Evolutionary conservation across 495 filamentous ascomycete genomes (phyloP), one percentile per base, ranked within the genome.

Genomic region (Penicillium diatomitis): DNA sequence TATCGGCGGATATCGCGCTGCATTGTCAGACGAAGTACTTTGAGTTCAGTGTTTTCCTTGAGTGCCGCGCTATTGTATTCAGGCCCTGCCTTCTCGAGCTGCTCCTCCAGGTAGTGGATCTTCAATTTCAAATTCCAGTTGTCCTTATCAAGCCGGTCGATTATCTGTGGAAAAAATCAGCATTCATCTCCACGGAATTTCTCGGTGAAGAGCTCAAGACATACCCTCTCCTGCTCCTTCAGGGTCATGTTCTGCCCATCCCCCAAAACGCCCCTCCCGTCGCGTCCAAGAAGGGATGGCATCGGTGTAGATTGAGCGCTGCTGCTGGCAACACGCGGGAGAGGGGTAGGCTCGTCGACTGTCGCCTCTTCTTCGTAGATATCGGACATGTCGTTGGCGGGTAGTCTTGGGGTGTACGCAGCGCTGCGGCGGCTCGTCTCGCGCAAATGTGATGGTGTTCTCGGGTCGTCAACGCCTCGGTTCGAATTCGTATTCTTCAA

Each of bases 41-140:
- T 96, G 37, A 98, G 80, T 51, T 95, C 90, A 11, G 90, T 91
- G 56, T 97, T 97, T 68, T 98, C 92, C 60, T 85, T 85, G 8
- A 98, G 69, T 0, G 94, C 87, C 20, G 80, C 78, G 55, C 91
- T 85, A 61, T 88, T 90, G 71, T 88, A 88, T 33, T 86, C 84
- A 3, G 89, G 90, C 0, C 92, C 94, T 28, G 83, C 78, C 61
- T 91, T 95, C 35, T 84, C 76, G 10, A 97, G 62, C 28, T 86
- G 82, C 55, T 96, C 88, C 65, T 91, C 89, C 30, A 98, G 73
- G 57, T 91, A 97, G 67, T 95, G 90, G 36, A 97, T 92, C 68
- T 96, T 96, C 48, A 98, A 78, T 67, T 98, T 98, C 36, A 98
- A 74, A 52, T 94, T 94, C 60, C 95, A 98, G 58, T 97, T 97